Evolutionary conservation across 495 filamentous ascomycete genomes (phyloP), one percentile per base, ranked within the genome.

Genomic region (Aspergillus baeticus): DNA sequence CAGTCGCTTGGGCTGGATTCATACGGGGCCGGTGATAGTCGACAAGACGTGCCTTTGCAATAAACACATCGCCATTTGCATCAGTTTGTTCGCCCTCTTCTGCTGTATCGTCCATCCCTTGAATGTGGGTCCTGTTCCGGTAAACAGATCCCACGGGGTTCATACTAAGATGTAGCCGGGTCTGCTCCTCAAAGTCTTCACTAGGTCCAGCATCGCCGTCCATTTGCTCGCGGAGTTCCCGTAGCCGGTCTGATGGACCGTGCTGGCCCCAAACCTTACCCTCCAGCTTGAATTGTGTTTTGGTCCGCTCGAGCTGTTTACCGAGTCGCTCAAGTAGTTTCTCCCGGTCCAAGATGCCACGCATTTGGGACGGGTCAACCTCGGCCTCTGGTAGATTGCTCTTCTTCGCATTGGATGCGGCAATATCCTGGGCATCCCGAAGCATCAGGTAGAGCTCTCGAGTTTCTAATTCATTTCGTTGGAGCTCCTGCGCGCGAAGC

Each of bases 401-500:
- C 73, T 92, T 92, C 58, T 87, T 89, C 45, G 90, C 90, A 65
- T 91, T 87, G 5, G 87, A 87, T 14, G 89, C 92, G 36, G 94
- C 93, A 58, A 95, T 89, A 68, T 98, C 94, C 70, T 98, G 94
- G 26, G 94, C 94, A 72, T 98, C 94, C 51, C 95, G 85, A 47
- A 98, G 87, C 94, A 98, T 98, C 36, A 98, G 87, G 73, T 98
- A 98, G 10, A 98, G 76, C 74, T 98, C 94, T 63, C 94, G 82
- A 0, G 95, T 98, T 69, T 98, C 94, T 22, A 98, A 70, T 69
- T 98, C 94, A 64, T 96, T 94, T 42, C 93, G 84, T 69, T 98
- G 94, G 46, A 96, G 79, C 63, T 98, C 95, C 67, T 94, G 91
- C 13, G 90, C 90, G 51, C 96, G 85, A 14, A 96, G 74, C 43